phyloP scores from a whole-genome alignment of 495 filamentous ascomycete species.

The Daldinia caldariorum region DNA sequence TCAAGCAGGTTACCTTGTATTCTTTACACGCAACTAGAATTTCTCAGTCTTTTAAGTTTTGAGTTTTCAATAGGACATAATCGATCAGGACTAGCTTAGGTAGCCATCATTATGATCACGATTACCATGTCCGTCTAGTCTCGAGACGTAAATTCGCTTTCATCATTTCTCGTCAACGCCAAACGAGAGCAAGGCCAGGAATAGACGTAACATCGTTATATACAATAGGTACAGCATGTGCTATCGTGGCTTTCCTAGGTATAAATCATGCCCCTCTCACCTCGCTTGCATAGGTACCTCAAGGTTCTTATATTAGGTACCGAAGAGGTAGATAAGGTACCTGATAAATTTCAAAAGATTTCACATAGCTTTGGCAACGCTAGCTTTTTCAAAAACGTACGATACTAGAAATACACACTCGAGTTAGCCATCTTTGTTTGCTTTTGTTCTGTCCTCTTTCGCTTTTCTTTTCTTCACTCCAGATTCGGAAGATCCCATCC shows the following conservation, averaged over 20 bases:
- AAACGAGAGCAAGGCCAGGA: not conserved
- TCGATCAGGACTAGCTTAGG: not conserved
- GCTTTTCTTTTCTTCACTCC: constrained; percentile 22
- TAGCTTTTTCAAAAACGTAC: not conserved
- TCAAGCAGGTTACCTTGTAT: too few relatives aligned
- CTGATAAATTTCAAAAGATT: not conserved
- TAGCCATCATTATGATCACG: not conserved
- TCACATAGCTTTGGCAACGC: constrained; percentile 6
- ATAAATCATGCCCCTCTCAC: not conserved
- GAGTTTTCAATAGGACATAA: not conserved
- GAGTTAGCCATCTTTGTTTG: not conserved
- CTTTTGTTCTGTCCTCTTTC: too few relatives aligned
- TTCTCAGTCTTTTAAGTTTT: not conserved
- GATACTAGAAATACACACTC: constrained; percentile 13
- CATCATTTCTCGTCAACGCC: constrained; percentile 2
- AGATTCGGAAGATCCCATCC: constrained; percentile 45
- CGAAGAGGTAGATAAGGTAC: too few relatives aligned
- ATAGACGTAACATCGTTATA: constrained; percentile 19
- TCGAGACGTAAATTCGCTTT: not conserved
- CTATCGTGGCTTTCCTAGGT: not conserved
- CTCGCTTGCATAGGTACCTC: not conserved
- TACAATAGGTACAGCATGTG: not conserved
- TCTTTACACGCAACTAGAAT: too few relatives aligned
- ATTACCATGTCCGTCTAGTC: not conserved
- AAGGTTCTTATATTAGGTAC: constrained; percentile 3